Conservation (phyloP, 2,329 filamentous ascomycete species). For the Sporothrix schenckii region DNA sequence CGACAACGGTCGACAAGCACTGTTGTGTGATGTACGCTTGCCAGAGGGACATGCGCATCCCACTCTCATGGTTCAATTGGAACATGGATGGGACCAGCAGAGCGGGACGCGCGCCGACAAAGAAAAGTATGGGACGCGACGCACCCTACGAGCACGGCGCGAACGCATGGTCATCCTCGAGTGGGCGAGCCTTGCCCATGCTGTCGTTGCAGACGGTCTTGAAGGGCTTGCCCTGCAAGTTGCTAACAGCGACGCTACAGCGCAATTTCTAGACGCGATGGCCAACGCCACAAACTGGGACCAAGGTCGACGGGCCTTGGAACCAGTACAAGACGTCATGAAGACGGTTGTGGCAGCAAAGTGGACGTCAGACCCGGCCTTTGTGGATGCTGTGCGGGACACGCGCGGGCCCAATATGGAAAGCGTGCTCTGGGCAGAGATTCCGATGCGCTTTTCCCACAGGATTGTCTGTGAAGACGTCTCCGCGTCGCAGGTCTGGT, state of each 20-base stretch:
- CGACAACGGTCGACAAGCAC: slow-evolving; percentile 3
- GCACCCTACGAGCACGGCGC: neutral
- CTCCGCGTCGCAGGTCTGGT: neutral
- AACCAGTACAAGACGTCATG: neutral
- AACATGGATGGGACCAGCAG: neutral
- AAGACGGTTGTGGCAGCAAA: slow-evolving; percentile 6
- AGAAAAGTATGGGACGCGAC: neutral
- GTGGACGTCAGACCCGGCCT: slow-evolving; percentile 7
- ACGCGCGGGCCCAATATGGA: slow-evolving; percentile 10
- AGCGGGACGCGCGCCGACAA: no score
- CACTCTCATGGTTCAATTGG: neutral
- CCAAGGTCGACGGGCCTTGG: neutral
- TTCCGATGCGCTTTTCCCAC: slow-evolving; percentile 23
- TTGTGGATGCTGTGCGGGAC: slow-evolving; percentile 12
- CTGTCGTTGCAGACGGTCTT: neutral
- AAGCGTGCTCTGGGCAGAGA: slow-evolving; percentile 10
- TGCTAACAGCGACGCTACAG: neutral
- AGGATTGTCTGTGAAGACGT: slow-evolving; percentile 9
- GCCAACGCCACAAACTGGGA: neutral
- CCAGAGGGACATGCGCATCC: neutral
- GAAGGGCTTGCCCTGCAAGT: neutral
- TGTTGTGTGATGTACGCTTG: neutral
- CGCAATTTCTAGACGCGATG: neutral
- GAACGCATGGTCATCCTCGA: slow-evolving; percentile 17
- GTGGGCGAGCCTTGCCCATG: neutral